A percentile compares a stretch with the other conserved stretches of the same genome.
Evolutionary conservation across 805 yeast species (phyloP).

Genomic region (Jamesozyma spencerorum): DNA sequence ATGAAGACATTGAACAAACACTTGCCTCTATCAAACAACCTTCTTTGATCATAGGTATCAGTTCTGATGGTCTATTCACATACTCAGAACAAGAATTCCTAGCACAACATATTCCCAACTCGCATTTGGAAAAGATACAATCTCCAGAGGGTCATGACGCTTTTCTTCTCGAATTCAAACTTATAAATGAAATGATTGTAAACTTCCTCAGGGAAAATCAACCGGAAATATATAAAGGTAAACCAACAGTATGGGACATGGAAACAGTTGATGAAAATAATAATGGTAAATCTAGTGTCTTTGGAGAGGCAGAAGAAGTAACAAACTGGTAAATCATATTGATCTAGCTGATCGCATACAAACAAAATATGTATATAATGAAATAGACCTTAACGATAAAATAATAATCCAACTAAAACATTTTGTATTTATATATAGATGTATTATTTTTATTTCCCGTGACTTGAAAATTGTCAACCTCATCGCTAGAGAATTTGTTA

Average conservation of each 20-base stretch:
- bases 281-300: constrained; percentile 50
- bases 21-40: constrained; percentile 60
- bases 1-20: constrained; percentile 35
- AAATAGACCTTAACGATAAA: too few species aligned
- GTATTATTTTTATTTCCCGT: too few species aligned
- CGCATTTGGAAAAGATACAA: constrained; percentile 59
- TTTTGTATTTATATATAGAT: too few species aligned
- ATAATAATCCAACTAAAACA: too few species aligned
- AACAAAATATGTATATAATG: too few species aligned
- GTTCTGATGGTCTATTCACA: constrained; percentile 88
- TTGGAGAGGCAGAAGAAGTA: constrained; percentile 92
- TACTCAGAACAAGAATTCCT: constrained; percentile 82
- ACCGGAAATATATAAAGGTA: constrained; percentile 43
- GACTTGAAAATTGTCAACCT: too few species aligned
- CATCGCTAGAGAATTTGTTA: too few species aligned
- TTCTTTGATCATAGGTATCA: constrained; percentile 76
- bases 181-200: constrained; percentile 61
- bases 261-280: constrained; percentile 36
- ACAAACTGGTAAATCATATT: constrained; percentile 73
- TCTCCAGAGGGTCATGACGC: constrained; percentile 99
- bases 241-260: constrained; percentile 31
- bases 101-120: constrained; percentile 63
- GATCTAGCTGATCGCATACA: too few species aligned
- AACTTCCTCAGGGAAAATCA: constrained; percentile 53
- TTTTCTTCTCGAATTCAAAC: constrained; percentile 77